Evolutionary conservation across 192 early-diverging fungal species (phyloP).

Genomic region (Glomus cerebriforme): DNA sequence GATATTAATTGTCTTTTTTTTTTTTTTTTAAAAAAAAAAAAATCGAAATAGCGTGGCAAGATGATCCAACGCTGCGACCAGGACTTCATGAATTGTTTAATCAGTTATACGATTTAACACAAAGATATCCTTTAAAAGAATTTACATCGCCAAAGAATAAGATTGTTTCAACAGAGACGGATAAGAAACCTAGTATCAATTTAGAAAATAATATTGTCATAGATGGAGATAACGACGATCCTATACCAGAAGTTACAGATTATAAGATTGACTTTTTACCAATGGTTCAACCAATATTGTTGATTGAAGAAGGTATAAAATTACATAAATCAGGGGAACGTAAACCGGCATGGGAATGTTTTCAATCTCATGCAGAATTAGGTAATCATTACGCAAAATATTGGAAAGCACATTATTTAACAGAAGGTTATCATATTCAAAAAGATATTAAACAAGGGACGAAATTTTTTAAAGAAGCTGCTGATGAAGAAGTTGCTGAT

Average conservation of each 20-base stretch:
- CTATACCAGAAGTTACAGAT: constrained; percentile 6
- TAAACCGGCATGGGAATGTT: constrained; percentile 21
- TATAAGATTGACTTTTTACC: background rate
- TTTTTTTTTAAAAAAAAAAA: too few species aligned
- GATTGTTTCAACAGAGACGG: background rate
- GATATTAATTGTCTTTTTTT: background rate
- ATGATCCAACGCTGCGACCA: background rate
- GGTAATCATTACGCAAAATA: constrained; percentile 25
- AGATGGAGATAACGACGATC: background rate
- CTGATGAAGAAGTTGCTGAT: constrained; percentile 29
- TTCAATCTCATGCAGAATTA: constrained; percentile 12
- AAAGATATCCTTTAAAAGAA: background rate
- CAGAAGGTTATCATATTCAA: constrained; percentile 20
- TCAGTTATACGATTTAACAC: background rate
- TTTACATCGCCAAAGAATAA: background rate
- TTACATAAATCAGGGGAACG: constrained; percentile 8
- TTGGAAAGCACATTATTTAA: constrained; percentile 32
- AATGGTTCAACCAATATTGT: constrained; percentile 2
- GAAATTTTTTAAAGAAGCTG: constrained; percentile 24
- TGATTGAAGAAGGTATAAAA: constrained; percentile 27
- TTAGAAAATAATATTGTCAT: background rate
- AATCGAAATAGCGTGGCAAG: constrained; percentile 1
- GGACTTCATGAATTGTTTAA: constrained; percentile 3
- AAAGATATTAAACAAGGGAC: constrained; percentile 24
- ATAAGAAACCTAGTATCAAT: background rate